Evolutionary conservation across 2,329 filamentous ascomycete species (phyloP).

Genomic region (Lasiodiplodia gonubiensis): DNA sequence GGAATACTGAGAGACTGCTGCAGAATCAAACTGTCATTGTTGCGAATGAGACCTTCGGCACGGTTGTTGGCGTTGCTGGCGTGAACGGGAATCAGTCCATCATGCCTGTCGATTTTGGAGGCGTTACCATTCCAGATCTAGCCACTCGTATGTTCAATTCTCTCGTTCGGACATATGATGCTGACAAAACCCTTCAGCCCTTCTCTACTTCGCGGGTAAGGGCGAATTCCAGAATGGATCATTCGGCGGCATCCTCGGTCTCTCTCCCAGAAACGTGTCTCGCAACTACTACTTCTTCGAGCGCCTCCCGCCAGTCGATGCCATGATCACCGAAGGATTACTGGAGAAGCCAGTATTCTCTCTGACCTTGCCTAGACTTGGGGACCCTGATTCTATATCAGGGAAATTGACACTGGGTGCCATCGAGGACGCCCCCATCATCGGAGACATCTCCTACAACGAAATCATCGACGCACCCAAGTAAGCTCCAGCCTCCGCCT

Average conservation of each 20-base stretch:
- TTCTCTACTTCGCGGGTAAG: background rate
- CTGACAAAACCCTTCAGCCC: conserved; percentile 4
- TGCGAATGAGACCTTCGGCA: conserved; percentile 14
- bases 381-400: background rate
- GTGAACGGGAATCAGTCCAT: conserved; percentile 14
- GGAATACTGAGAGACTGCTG: background rate
- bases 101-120: conserved; percentile 12
- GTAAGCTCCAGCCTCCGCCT: background rate
- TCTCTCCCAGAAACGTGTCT: conserved; percentile 7
- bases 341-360: conserved; percentile 7
- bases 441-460: conserved; percentile 3
- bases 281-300: conserved; percentile 20
- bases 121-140: background rate
- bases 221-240: conserved; percentile 11
- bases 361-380: background rate
- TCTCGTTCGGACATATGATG: background rate
- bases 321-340: background rate
- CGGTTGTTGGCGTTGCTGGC: conserved; percentile 1
- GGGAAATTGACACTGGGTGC: conserved; percentile 8
- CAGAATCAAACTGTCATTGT: background rate
- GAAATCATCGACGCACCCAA: conserved; percentile 11
- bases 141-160: background rate
- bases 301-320: conserved; percentile 3
- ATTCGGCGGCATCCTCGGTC: conserved; percentile 10
- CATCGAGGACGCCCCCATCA: background rate